These are phyloP conservation scores for Colletotrichum destructivum DNA, from an alignment of 2,329 filamentous ascomycete genomes.

Conservation along the genomic window DNA sequence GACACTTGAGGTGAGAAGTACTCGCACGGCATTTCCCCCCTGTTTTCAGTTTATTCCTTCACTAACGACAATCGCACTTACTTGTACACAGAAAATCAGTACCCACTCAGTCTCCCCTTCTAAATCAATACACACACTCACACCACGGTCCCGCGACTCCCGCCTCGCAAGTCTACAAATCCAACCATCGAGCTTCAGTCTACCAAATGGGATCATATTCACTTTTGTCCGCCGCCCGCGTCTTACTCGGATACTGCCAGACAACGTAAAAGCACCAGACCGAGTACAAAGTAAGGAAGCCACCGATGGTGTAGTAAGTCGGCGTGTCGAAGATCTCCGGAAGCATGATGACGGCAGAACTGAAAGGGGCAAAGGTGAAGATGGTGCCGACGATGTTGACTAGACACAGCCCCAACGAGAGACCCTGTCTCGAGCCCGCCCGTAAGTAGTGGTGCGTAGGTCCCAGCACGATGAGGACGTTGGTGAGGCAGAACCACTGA, in stretches of 20 bases:
- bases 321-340: constrained; percentile 9
- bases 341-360: constrained; percentile 8
- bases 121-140: too few relatives aligned
- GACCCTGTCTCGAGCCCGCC: constrained; percentile 27
- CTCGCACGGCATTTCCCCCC: too few relatives aligned
- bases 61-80: too few relatives aligned
- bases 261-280: constrained; percentile 21
- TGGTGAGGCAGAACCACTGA: constrained; percentile 41
- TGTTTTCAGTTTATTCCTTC: too few relatives aligned
- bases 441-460: constrained; percentile 36
- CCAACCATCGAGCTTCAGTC: not conserved
- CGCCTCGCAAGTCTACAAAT: too few relatives aligned
- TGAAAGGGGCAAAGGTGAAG: constrained; percentile 15
- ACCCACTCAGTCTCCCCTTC: too few relatives aligned
- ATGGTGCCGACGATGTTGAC: constrained; percentile 26
- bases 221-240: constrained; percentile 3
- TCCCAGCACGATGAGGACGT: constrained; percentile 33
- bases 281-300: constrained; percentile 9
- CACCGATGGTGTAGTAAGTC: constrained; percentile 16
- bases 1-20: too few relatives aligned
- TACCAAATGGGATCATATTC: constrained; percentile 20
- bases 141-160: too few relatives aligned
- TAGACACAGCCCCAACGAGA: constrained; percentile 35
- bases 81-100: too few relatives aligned
- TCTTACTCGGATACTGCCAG: constrained; percentile 23